Evolutionary conservation across 352 stramenopile species (phyloP).

Genomic region (Aphanomyces euteiches): DNA sequence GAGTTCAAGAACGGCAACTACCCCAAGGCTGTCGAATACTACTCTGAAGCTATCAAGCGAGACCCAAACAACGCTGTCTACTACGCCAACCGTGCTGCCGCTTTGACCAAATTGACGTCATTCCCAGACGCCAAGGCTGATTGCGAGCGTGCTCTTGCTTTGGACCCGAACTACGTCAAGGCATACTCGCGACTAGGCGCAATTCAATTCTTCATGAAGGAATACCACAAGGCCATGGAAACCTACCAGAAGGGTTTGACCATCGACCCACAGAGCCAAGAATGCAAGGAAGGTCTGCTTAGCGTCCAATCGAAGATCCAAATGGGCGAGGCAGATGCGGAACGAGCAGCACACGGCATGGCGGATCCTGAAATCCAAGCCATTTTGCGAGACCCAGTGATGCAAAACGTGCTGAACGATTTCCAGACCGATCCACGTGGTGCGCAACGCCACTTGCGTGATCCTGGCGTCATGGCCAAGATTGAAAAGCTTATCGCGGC

Average conservation of each 20-base stretch:
- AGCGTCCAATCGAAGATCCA: constrained; percentile 94
- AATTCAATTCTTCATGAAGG: constrained; percentile 99
- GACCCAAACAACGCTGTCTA: constrained; percentile 97
- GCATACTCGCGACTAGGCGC: constrained; percentile 97
- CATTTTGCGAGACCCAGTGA: constrained; percentile 97
- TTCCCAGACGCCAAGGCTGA: constrained; percentile 88
- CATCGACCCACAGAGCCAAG: constrained; percentile 92
- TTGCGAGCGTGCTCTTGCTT: constrained; percentile 96
- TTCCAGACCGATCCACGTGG: constrained; percentile 94
- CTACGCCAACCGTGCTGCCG: constrained; percentile 97
- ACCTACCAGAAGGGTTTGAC: constrained; percentile 95
- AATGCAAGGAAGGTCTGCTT: constrained; percentile 94
- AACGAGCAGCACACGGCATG: constrained; percentile 96
- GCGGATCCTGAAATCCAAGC: constrained; percentile 98
- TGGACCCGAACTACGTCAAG: constrained; percentile 99
- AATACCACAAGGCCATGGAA: constrained; percentile 98
- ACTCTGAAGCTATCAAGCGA: constrained; percentile 98
- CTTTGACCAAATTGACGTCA: constrained; percentile 98
- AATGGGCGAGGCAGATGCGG: constrained; percentile 93
- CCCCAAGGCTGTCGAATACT: constrained; percentile 88
- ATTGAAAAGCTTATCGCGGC: constrained; percentile 99
- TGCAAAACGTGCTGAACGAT: constrained; percentile 97
- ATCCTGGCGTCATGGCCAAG: constrained; percentile 94
- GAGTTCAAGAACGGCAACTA: constrained; percentile 96
- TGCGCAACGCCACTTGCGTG: constrained; percentile 91